Conservation (phyloP, 169 alveolate species). For the Plasmodium vinckei region DNA sequence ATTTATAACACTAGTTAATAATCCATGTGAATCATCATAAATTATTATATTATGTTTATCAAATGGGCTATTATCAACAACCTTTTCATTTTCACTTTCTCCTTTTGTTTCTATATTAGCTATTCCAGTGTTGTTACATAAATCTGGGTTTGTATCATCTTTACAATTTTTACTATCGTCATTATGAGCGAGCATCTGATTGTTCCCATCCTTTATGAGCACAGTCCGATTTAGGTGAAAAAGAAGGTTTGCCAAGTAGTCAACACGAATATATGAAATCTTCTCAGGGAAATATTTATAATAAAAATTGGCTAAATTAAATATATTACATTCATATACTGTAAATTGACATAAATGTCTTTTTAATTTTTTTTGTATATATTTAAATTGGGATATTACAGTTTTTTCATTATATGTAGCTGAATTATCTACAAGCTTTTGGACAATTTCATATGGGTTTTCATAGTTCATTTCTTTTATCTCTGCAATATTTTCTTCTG, state of each 20-base stretch:
- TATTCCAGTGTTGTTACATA: neutral
- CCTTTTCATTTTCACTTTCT: neutral
- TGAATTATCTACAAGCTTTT: conserved; percentile 38
- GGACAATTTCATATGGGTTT: conserved; percentile 67
- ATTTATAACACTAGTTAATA: conserved; percentile 35
- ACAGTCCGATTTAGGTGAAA: conserved; percentile 34
- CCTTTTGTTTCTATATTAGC: neutral
- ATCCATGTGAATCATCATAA: conserved; percentile 57
- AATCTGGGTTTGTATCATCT: neutral
- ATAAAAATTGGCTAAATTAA: conserved; percentile 29
- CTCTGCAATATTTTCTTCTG: conserved; percentile 49
- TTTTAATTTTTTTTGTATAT: conserved; percentile 51
- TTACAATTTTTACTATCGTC: neutral
- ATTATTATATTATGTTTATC: conserved; percentile 31
- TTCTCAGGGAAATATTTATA: conserved; percentile 63
- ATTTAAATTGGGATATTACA: conserved; percentile 46
- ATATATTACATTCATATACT: conserved; percentile 47
- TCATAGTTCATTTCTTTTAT: conserved; percentile 27
- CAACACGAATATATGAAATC: conserved; percentile 32
- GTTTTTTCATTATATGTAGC: conserved; percentile 57
- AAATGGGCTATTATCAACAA: neutral
- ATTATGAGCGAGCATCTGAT: neutral
- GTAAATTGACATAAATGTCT: conserved; percentile 73
- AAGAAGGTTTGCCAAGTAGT: conserved; percentile 42
- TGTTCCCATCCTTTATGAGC: neutral